Base-by-base conservation (phyloP, 345 rosid species). In the Eucalyptus fibrosa region DNA sequence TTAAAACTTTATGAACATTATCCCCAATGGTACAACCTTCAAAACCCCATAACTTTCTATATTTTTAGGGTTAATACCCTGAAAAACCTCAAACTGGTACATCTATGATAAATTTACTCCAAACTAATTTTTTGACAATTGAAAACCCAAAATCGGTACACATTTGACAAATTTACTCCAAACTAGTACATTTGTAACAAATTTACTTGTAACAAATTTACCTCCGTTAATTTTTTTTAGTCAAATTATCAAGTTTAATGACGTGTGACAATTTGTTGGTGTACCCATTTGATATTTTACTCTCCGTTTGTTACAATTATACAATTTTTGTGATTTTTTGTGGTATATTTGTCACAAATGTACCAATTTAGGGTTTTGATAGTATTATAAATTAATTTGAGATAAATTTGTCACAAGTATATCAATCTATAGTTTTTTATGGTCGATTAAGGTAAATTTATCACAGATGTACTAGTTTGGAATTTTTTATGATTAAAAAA, bases 381-480 rank as follows among this genome's bases (percentile, higher is more conserved):
- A 0, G 1, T 7, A 51, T 51, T 51, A 18, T 51, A 51, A 51
- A 51, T 51, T 51, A 18, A 18, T 51, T 0, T 1, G 0, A 0
- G 9, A 0, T 7, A 51, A 51, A 51, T 0, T 17, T 51, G 2
- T 51, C 9, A 7, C 2, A 51, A 51, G 4, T 18, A 51, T 18
- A 51, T 0, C 1, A 18, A 51, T 51, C 1, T 51, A 7, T 0
- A 51, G 4, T 51, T 51, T 51, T 51, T 51, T 18, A 51, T 51
- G 2, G 0, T 18, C 2, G 0, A 1, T 51, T 51, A 0, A 0
- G 2, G 1, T 51, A 51, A 51, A 51, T 51, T 18, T 51, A 0
- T 51, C 0, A 18, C 0, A 18, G 1, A 0, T 51, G 2, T 18
- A 7, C 0, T 0, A 0, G 0, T 51, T 51, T 51, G 1, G 0